These are phyloP conservation scores for Globomyces pollinis-pini DNA, from an alignment of 192 early-diverging fungal species.

Conservation along the genomic window DNA sequence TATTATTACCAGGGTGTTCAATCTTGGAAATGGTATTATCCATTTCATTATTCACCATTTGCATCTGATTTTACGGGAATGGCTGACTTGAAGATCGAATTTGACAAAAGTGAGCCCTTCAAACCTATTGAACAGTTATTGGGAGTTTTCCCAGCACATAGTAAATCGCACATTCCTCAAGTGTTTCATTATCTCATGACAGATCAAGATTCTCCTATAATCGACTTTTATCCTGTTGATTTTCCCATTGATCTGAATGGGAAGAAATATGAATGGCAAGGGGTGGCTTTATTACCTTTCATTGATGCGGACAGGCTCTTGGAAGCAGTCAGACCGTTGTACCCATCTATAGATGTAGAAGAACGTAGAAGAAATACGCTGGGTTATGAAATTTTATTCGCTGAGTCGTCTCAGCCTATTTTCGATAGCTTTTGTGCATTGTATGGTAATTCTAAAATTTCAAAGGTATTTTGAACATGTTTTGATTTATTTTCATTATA, in stretches of 20 bases:
- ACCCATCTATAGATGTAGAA: conserved; percentile 32
- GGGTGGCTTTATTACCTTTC: conserved; percentile 94
- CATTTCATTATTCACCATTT: conserved; percentile 94
- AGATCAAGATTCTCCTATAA: conserved; percentile 76
- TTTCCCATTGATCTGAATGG: conserved; percentile 96
- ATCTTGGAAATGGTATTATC: conserved; percentile 98
- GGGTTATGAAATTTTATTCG: conserved; percentile 35
- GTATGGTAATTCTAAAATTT: conserved; percentile 17
- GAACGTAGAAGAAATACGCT: conserved; percentile 31
- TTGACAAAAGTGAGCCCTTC: conserved; percentile 80
- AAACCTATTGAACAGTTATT: conserved; percentile 97
- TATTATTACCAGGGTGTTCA: conserved; percentile 96
- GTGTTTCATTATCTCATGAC: conserved; percentile 81
- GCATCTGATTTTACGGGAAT: conserved; percentile 69
- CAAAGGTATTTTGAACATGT: conserved; percentile 13
- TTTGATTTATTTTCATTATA: conserved; percentile 4
- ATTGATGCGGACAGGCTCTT: conserved; percentile 86
- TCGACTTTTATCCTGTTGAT: conserved; percentile 87
- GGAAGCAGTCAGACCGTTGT: conserved; percentile 60
- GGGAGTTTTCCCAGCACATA: conserved; percentile 90
- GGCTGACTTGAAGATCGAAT: conserved; percentile 49
- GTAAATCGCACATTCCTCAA: conserved; percentile 73
- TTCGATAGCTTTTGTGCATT: conserved; percentile 36
- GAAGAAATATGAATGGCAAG: conserved; percentile 98
- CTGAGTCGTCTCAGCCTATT: conserved; percentile 19